Evolutionary conservation across 2,329 filamentous ascomycete genomes (phyloP), one percentile per base, ranked within the genome.

Genomic region (Apiospora marii): DNA sequence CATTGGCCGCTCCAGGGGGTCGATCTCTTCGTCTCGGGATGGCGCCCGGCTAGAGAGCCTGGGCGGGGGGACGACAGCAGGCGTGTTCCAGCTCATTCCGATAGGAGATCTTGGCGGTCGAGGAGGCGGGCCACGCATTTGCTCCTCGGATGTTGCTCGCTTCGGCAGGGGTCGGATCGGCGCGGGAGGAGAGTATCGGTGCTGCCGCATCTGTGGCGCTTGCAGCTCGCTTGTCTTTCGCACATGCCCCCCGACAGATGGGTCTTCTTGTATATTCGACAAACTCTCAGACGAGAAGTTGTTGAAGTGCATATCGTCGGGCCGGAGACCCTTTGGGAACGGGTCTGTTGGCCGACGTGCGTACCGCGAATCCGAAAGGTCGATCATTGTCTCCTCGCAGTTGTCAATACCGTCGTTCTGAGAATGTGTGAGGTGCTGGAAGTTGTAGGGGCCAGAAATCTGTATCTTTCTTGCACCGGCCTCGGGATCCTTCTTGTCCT

Each of bases 361-460:
- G 46, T 81, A 80, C 61, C 83, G 83, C 69, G 84, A 76, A 16
- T 82, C 81, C 22, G 84, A 83, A 72, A 86, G 84, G 72, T 87
- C 86, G 14, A 84, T 83, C 19, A 83, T 82, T 68, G 86, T 77
- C 41, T 86, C 83, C 68, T 81, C 79, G 22, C 83, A 83, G 75
- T 82, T 86, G 3, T 81, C 76, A 3, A 87, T 73, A 69, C 86
- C 83, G 43, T 90, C 86, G 67, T 86, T 86, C 16, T 85, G 83
- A 16, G 87, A 89, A 78, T 92, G 90, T 4, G 88, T 86, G 46
- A 92, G 84, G 79, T 92, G 90, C 78, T 92, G 90, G 74, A 92
- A 92, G 82, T 92, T 91, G 81, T 90, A 92, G 3, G 90, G 90
- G 0, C 84, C 87, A 0, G 90, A 92, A 71, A 92, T 92, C 71